These are phyloP conservation scores for Scorias spongiosa DNA, from an alignment of 2,329 filamentous ascomycete species.

Conservation along the genomic window DNA sequence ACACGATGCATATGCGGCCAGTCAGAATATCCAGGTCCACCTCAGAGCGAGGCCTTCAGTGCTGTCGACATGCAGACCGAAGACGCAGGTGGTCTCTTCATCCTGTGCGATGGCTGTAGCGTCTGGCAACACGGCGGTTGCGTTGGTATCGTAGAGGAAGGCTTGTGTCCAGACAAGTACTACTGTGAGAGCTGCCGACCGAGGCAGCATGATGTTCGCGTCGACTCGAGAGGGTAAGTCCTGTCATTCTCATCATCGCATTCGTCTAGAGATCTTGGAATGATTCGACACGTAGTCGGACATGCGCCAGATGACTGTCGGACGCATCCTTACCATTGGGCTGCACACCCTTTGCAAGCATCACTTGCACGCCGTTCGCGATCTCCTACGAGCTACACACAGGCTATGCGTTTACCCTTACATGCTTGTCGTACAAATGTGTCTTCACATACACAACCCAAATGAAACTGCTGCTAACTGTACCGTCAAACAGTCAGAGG, in stretches of 20 bases:
- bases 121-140: conserved; percentile 98
- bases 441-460: too few species aligned
- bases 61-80: conserved; percentile 48
- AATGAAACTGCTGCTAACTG: conserved; percentile 16
- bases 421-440: too few species aligned
- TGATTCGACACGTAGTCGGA: too few species aligned
- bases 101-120: conserved; percentile 94
- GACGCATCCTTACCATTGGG: too few species aligned
- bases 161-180: conserved; percentile 87
- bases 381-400: too few species aligned
- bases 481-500: conserved; percentile 33
- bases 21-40: conserved; percentile 82
- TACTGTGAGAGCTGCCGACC: conserved; percentile 92
- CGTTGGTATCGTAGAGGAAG: conserved; percentile 90
- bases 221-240: conserved; percentile 71
- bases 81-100: conserved; percentile 86
- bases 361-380: too few species aligned
- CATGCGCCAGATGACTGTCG: too few species aligned
- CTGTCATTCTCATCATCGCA: conserved; percentile 8
- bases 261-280: conserved; percentile 1
- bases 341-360: too few species aligned
- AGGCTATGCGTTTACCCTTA: too few species aligned
- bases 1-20: conserved; percentile 91
- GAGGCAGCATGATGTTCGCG: conserved; percentile 74
- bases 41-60: conserved; percentile 37